Conservation (phyloP, 1,139 yeast species). For the Debaryomycetaceae sp. region DNA sequence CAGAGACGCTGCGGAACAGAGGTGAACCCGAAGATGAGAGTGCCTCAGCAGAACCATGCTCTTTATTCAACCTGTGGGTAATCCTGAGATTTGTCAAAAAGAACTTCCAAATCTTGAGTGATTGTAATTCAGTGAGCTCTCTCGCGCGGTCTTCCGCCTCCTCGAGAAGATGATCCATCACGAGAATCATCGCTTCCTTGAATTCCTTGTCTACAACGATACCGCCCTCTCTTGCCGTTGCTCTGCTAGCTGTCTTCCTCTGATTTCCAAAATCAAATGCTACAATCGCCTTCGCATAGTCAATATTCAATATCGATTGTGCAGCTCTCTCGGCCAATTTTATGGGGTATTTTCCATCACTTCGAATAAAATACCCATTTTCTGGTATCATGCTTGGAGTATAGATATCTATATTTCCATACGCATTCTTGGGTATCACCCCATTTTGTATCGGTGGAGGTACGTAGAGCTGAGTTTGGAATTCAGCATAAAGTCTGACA, state of each 20-base stretch:
- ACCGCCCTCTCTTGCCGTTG: slow-evolving; percentile 73
- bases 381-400: slow-evolving; percentile 76
- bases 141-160: slow-evolving; percentile 51
- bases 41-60: slow-evolving; percentile 48
- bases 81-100: slow-evolving; percentile 71
- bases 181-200: slow-evolving; percentile 61
- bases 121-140: slow-evolving; percentile 43
- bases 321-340: slow-evolving; percentile 68
- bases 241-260: slow-evolving; percentile 27
- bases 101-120: slow-evolving; percentile 70
- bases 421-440: slow-evolving; percentile 66
- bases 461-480: slow-evolving; percentile 66
- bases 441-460: slow-evolving; percentile 71
- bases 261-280: slow-evolving; percentile 71
- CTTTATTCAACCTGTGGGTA: slow-evolving; percentile 56
- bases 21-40: not conserved
- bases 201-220: slow-evolving; percentile 65
- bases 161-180: slow-evolving; percentile 53
- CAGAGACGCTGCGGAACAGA: not conserved
- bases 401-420: slow-evolving; percentile 80
- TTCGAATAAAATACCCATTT: slow-evolving; percentile 61
- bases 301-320: slow-evolving; percentile 54
- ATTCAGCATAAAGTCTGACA: slow-evolving; percentile 64
- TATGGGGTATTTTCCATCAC: slow-evolving; percentile 25
- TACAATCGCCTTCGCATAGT: slow-evolving; percentile 82